A percentile compares a stretch with the other conserved stretches of the same genome.
Evolutionary conservation across 441 rosid species (phyloP).

Genomic region (Pelargonium cotyledonis): DNA sequence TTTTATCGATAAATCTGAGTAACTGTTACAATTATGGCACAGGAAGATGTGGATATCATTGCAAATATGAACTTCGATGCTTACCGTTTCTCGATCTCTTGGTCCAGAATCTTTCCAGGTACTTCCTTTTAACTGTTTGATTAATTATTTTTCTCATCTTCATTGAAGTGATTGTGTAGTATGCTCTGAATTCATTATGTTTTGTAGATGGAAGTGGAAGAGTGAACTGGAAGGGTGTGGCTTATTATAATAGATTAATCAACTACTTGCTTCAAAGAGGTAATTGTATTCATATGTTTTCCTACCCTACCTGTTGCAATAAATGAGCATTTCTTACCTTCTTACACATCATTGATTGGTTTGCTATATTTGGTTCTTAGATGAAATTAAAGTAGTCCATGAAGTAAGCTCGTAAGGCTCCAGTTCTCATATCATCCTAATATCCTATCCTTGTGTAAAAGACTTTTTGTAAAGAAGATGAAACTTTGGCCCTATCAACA

Average conservation of each 20-base stretch:
- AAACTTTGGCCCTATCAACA: too few relatives aligned
- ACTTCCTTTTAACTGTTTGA: not conserved
- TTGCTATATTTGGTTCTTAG: too few relatives aligned
- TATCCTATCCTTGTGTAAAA: too few relatives aligned
- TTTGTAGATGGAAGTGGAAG: conserved; percentile 69
- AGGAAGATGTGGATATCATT: conserved; percentile 86
- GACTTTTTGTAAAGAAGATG: too few relatives aligned
- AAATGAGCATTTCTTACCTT: too few relatives aligned
- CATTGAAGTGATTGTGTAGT: too few relatives aligned
- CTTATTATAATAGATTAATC: conserved; percentile 79
- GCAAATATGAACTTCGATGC: conserved; percentile 70
- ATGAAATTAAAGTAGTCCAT: too few relatives aligned
- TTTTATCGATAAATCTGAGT: not conserved
- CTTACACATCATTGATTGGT: too few relatives aligned
- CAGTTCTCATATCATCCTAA: too few relatives aligned
- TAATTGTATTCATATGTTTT: conserved; percentile 8
- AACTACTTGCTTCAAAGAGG: conserved; percentile 64
- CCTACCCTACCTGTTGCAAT: too few relatives aligned
- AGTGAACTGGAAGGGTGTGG: conserved; percentile 84
- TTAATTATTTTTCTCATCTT: not conserved
- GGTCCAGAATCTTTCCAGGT: conserved; percentile 97
- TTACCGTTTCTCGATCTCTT: conserved; percentile 89
- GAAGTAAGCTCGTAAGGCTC: too few relatives aligned
- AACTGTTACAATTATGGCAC: not conserved
- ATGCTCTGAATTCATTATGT: not conserved